Base-by-base conservation (phyloP, 2,329 filamentous ascomycete genomes). In the Cercospora brassicicola region DNA sequence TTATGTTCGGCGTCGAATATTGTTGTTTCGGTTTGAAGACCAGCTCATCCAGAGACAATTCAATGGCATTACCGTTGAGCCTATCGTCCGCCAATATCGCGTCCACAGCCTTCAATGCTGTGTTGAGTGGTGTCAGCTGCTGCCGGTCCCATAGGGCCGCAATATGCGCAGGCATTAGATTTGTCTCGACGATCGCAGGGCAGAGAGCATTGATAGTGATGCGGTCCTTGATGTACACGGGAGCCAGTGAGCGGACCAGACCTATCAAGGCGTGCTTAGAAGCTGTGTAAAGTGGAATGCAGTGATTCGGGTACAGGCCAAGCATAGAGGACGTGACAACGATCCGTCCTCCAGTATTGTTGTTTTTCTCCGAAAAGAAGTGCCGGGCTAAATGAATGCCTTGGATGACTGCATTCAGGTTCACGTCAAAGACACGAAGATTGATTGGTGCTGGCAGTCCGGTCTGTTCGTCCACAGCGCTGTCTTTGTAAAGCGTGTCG, bases 381-480 rank as follows among this genome's bases (percentile, higher is more conserved):
- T 82, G 79, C 66, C 78, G 79, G 62, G 80, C 81, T 51, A 82
- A 65, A 75, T 80, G 80, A n/a, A 81, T 71, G 7, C 80, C 81
- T 69, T 82, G 80, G 23, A 82, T 74, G 2, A 81, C 78, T 6
- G 76, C 81, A 61, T 79, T 76, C 3, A 83, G 73, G 72, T 83
- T 79, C 2, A 82, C 79, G 11, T 79, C 72, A 66, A 82, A 72
- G 3, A 75, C 78, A 66, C 77, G 78, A 20, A 81, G 75, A 67
- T 81, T 77, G 69, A 82, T 63, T n/a, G 74, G 74, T 65, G 76
- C 78, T 8, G 80, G 76, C 7, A 74, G 53, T 1, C 69, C 70
- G 1, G 72, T 73, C 10, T 53, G 23, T 13, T 59, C 60, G 28
- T 73, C 70, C 51, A 79, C 59, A 8, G 76, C 76, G 31, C 78